Conservation (phyloP, 2,329 filamentous ascomycete genomes). For the Paraphoma chrysanthemicola region DNA sequence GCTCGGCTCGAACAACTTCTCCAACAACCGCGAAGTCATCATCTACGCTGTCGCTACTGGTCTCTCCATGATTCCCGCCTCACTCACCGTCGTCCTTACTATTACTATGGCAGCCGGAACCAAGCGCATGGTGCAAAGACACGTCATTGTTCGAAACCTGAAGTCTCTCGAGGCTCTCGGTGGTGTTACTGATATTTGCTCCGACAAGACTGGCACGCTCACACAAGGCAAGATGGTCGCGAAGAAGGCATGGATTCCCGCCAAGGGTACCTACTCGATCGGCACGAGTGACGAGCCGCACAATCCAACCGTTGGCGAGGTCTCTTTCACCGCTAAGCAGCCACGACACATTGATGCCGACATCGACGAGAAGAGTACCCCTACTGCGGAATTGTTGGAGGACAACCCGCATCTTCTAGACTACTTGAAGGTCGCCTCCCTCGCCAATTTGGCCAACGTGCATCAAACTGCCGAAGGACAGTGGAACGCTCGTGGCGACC, state of each 20-base stretch:
- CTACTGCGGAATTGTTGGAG: constrained; percentile 32
- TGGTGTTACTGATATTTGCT: constrained; percentile 45
- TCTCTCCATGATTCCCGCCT: constrained; percentile 47
- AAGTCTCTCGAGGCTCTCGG: constrained; percentile 46
- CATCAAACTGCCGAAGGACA: constrained; percentile 49
- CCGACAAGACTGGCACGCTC: constrained; percentile 43
- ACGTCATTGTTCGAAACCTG: constrained; percentile 47
- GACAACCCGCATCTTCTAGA: constrained; percentile 38
- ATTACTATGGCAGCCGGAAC: constrained; percentile 49
- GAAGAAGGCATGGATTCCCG: constrained; percentile 44
- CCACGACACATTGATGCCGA: constrained; percentile 39
- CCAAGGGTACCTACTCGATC: constrained; percentile 41
- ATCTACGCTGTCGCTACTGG: constrained; percentile 48
- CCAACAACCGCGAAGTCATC: constrained; percentile 46
- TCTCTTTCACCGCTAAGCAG: constrained; percentile 37
- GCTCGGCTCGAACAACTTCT: constrained; percentile 43
- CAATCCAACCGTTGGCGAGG: constrained; percentile 39
- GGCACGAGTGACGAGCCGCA: constrained; percentile 36
- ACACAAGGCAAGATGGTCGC: constrained; percentile 47
- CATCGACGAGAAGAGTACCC: constrained; percentile 28
- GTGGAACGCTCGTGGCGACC: constrained; percentile 45
- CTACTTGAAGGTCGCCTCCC: constrained; percentile 43
- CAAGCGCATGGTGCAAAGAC: constrained; percentile 43
- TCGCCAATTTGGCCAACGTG: constrained; percentile 60
- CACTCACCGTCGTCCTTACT: constrained; percentile 44